Base-by-base conservation (phyloP, 1,284 basidiomycete genomes). In the Kwoniella shivajii region DNA sequence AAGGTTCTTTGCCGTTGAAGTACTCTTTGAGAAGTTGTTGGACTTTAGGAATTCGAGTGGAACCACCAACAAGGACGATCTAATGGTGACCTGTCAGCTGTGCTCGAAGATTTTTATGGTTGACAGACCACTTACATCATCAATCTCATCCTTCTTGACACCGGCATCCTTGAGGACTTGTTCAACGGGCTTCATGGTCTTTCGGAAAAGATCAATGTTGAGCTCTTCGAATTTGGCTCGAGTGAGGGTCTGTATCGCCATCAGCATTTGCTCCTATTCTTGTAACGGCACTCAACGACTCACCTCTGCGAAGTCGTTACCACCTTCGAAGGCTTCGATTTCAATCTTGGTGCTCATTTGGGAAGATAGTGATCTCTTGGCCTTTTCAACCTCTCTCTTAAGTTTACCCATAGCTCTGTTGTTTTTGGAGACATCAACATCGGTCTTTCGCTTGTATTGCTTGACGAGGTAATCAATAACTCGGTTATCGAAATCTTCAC, bases 161-260 rank as follows among this genome's bases (percentile, higher is more conserved):
- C 88, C 88, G 64, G 95, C 89, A 75, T 99, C 95, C 86, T 97
- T 97, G 73, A 98, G 84, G 33, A 98, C 95, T 80, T 97, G 93
- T 81, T 97, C 93, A 66, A 98, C 95, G 67, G 95, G 95, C 84
- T 94, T 95, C 90, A 98, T 92, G 42, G 95, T 98, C 86, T 94
- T 94, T 73, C 92, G 86, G 90, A 99, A 98, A 50, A 98, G 86
- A 73, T 99, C 94, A 82, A 96, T 89, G 86, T 97, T 97, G 70
- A 98, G 84, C 80, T 98, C 94, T 80, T 98, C 95, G 76, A 99
- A 98, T 82, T 97, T 98, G 82, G 95, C 93, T 59, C 94, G 87
- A 59, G 95, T 98, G 41, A 98, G 85, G 14, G 92, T 77, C 68
- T 68, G 42, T 4, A 11, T 22, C 10, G 6, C 11, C 18, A 49